These are phyloP conservation scores for Rhizoclosmatium globosum DNA, from an alignment of 192 early-diverging fungal species.

Conservation along the genomic window DNA sequence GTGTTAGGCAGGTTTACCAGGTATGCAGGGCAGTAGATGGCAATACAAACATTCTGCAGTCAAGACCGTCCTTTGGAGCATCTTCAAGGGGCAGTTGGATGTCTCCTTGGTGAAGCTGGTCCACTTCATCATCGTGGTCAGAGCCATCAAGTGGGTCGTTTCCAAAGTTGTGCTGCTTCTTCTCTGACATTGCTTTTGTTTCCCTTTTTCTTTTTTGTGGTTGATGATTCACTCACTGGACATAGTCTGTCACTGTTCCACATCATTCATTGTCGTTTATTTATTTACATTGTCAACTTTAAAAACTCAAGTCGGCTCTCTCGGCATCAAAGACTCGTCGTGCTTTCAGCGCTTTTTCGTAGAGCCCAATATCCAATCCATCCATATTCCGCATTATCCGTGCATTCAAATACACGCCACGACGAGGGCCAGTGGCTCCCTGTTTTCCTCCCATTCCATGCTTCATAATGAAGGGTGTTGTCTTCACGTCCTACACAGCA, in stretches of 20 bases:
- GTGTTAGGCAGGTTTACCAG: neutral
- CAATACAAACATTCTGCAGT: no score
- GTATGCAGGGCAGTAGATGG: neutral
- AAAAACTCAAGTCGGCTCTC: slow-evolving; percentile 18
- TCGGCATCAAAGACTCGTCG: slow-evolving; percentile 40
- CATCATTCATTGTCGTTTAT: neutral
- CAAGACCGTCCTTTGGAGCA: no score
- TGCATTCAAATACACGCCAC: slow-evolving; percentile 37
- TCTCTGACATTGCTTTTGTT: neutral
- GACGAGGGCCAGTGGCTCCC: neutral
- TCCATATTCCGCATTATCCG: slow-evolving; percentile 47
- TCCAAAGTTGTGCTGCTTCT: slow-evolving; percentile 24
- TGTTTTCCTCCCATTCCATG: no score
- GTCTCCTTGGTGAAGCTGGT: no score
- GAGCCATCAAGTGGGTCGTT: slow-evolving; percentile 6
- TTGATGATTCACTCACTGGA: neutral
- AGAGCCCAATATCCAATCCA: slow-evolving; percentile 46
- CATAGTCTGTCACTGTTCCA: neutral
- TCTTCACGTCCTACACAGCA: neutral
- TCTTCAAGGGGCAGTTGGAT: no score
- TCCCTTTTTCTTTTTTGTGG: neutral
- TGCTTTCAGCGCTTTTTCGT: slow-evolving; percentile 45
- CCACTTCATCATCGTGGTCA: slow-evolving; percentile 11
- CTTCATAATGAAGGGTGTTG: neutral
- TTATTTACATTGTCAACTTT: neutral